Percentiles rank a stretch among this genome's conserved stretches.
phyloP scores from a whole-genome alignment of 225 moss, liverwort and hornwort species.

The Straminergon stramineum region DNA sequence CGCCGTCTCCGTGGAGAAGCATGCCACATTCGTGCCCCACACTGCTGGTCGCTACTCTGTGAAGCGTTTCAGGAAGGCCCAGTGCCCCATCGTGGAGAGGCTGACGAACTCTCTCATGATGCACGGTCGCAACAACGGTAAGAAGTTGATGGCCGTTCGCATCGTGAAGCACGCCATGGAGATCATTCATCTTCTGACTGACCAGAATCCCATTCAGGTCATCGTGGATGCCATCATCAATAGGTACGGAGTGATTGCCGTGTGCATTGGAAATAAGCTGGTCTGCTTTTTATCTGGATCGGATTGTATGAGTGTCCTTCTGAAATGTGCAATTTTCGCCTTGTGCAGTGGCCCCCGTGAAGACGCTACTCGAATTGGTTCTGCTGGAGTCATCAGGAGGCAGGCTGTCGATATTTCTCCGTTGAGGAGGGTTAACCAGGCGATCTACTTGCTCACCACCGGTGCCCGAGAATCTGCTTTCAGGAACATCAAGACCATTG shows the following conservation, averaged over 20 bases:
- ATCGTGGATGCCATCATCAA: conserved; percentile 87
- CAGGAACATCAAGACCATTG: conserved; percentile 83
- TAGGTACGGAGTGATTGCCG: conserved; percentile 4
- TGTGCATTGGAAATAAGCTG: too few species aligned
- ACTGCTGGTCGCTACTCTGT: conserved; percentile 76
- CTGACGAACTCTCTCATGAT: conserved; percentile 87
- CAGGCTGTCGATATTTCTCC: conserved; percentile 92
- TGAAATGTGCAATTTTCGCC: too few species aligned
- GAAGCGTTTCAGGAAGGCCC: conserved; percentile 74
- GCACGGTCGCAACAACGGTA: conserved; percentile 85
- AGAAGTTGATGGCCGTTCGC: conserved; percentile 78
- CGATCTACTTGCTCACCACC: conserved; percentile 76
- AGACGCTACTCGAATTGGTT: conserved; percentile 85
- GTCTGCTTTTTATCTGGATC: not conserved
- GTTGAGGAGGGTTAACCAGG: conserved; percentile 75
- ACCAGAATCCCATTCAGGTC: conserved; percentile 66
- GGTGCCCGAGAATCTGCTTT: conserved; percentile 81
- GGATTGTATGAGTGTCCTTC: not conserved
- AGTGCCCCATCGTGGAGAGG: conserved; percentile 77
- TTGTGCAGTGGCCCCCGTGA: conserved; percentile 59
- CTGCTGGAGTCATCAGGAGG: conserved; percentile 77
- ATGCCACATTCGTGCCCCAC: conserved; percentile 73
- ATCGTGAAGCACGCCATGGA: conserved; percentile 92
- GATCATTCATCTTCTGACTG: conserved; percentile 76
- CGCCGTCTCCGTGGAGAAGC: conserved; percentile 60